phyloP scores from a whole-genome alignment of 2,329 filamentous ascomycete genomes.

The Ophiostoma sp. region DNA sequence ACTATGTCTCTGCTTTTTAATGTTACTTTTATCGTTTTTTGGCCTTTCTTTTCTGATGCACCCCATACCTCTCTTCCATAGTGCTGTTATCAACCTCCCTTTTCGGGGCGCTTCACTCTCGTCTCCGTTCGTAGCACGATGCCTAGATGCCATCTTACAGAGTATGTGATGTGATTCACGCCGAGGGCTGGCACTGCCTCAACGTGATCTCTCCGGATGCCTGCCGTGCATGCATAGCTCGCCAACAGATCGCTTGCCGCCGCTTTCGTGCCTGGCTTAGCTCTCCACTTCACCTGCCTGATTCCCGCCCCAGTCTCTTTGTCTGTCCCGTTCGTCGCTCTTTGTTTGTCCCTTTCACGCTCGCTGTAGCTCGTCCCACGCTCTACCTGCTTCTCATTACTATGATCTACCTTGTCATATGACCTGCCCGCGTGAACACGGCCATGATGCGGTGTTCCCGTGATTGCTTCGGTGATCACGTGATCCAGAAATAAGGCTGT shows the following conservation, averaged over 20 bases:
- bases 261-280: neutral
- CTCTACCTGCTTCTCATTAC: neutral
- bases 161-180: neutral
- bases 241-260: neutral
- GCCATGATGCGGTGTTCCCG: neutral
- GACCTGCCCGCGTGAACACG: neutral
- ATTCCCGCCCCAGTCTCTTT: neutral
- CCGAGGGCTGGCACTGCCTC: neutral
- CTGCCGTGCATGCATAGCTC: no score
- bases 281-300: neutral
- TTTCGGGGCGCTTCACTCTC: neutral
- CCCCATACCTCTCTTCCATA: neutral
- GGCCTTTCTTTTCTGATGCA: neutral
- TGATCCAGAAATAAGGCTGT: neutral
- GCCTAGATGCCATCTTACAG: neutral
- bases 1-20: constrained; percentile 4
- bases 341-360: neutral
- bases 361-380: neutral
- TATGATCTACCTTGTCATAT: neutral
- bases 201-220: no score
- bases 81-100: neutral
- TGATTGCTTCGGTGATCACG: neutral
- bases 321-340: neutral
- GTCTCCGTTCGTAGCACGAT: neutral
- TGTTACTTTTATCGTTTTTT: neutral